phyloP scores from a whole-genome alignment of 352 stramenopile species.

The Plasmopara muralis region DNA sequence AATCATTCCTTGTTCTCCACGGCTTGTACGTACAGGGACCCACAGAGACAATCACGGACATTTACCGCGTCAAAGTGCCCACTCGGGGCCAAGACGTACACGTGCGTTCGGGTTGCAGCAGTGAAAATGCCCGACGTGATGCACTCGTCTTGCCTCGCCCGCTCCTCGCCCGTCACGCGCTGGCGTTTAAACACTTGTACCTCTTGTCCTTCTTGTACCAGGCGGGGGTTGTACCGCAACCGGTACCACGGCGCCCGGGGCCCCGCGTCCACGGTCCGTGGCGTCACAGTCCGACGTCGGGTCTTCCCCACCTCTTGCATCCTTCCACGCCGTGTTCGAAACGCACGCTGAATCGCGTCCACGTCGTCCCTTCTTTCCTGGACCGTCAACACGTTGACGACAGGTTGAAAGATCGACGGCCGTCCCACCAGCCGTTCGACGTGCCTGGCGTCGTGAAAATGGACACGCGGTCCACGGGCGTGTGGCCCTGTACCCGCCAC shows the following conservation, averaged over 20 bases:
- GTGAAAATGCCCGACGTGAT: constrained; percentile 44
- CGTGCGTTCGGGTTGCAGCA: constrained; percentile 32
- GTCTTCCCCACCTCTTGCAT: background rate
- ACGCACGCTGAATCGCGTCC: constrained; percentile 28
- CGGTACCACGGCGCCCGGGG: constrained; percentile 14
- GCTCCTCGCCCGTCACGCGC: background rate
- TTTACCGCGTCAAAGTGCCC: constrained; percentile 38
- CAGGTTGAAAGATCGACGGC: constrained; percentile 41
- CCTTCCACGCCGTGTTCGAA: background rate
- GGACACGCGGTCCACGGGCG: no score
- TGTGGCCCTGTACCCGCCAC: no score
- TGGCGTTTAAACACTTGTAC: constrained; percentile 35
- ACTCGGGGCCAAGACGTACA: constrained; percentile 35
- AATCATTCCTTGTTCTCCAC: constrained; percentile 8
- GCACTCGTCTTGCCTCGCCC: constrained; percentile 11
- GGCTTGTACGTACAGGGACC: constrained; percentile 26
- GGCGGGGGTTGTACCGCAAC: constrained; percentile 37
- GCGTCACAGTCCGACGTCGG: constrained; percentile 13
- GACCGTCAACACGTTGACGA: constrained; percentile 27
- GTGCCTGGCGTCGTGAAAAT: no score
- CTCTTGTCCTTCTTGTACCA: constrained; percentile 56
- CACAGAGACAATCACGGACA: constrained; percentile 38
- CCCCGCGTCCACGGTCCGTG: constrained; percentile 8
- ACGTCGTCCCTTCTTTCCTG: constrained; percentile 36
- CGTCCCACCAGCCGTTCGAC: constrained; percentile 43